These are phyloP conservation scores for Stentor coeruleus DNA, from an alignment of 73 alveolate genomes.

Conservation along the genomic window DNA sequence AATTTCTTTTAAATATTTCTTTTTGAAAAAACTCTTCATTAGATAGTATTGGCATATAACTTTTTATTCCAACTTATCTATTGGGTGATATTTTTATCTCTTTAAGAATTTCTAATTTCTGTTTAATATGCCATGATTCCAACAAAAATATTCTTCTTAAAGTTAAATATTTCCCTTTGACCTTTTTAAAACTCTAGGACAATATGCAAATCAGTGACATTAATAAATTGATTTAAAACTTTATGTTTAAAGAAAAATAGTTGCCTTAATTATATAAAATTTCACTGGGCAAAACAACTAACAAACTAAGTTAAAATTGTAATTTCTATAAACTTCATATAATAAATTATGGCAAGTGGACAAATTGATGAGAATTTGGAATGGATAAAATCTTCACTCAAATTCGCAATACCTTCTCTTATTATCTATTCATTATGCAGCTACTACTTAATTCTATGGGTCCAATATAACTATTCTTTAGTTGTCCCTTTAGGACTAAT, in stretches of 20 bases:
- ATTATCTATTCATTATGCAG: neutral
- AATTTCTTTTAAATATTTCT: neutral
- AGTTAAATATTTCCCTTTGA: neutral
- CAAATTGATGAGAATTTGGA: neutral
- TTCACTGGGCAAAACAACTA: too few relatives aligned
- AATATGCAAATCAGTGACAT: conserved; percentile 17
- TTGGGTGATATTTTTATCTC: neutral
- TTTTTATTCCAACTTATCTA: neutral
- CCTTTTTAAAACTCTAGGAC: conserved; percentile 11
- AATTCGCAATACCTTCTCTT: neutral
- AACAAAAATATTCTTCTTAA: neutral
- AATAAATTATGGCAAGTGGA: neutral
- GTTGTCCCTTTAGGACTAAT: neutral
- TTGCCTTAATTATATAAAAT: too few relatives aligned
- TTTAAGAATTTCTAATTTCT: neutral
- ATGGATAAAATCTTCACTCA: neutral
- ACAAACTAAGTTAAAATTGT: too few relatives aligned
- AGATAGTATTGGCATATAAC: neutral
- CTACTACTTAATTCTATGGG: neutral
- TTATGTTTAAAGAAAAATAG: neutral
- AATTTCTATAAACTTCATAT: too few relatives aligned
- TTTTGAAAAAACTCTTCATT: neutral
- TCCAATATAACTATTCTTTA: neutral
- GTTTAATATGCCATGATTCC: neutral
- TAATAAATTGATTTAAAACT: neutral